Evolutionary conservation across 176 grass and related monocot genomes (phyloP).

Genomic region (Puccinellia tenuiflora): DNA sequence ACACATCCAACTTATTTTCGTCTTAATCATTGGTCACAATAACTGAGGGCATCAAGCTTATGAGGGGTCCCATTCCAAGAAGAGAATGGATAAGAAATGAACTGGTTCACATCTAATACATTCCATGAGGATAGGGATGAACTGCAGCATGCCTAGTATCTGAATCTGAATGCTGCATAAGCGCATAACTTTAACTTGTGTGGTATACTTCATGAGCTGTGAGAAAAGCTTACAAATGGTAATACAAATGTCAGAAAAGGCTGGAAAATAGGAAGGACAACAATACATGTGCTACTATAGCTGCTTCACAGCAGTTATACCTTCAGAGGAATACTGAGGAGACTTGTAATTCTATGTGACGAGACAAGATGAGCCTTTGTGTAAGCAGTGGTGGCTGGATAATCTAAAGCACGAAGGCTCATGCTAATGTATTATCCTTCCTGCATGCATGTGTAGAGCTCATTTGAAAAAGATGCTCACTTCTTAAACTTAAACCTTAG

Average conservation of each 20-base stretch:
- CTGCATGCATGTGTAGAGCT: not conserved
- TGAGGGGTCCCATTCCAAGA: not conserved
- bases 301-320: conserved; percentile 1
- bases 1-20: not conserved
- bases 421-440: not conserved
- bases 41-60: not conserved
- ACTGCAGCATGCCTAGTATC: not conserved
- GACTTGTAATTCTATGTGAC: not conserved
- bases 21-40: not conserved
- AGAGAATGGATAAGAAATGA: conserved; percentile 12
- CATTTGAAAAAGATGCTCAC: not conserved
- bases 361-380: not conserved
- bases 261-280: not conserved
- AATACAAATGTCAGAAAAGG: not conserved
- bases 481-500: not conserved
- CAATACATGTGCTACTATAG: not conserved
- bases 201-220: not conserved
- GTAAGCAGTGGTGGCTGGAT: not conserved
- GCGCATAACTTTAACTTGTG: not conserved
- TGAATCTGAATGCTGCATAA: not conserved
- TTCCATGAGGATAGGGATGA: not conserved
- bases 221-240: not conserved
- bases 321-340: not conserved
- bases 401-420: not conserved
- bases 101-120: not conserved